These are phyloP conservation scores for Vararia minispora DNA, from an alignment of 768 basidiomycete species.

Conservation along the genomic window DNA sequence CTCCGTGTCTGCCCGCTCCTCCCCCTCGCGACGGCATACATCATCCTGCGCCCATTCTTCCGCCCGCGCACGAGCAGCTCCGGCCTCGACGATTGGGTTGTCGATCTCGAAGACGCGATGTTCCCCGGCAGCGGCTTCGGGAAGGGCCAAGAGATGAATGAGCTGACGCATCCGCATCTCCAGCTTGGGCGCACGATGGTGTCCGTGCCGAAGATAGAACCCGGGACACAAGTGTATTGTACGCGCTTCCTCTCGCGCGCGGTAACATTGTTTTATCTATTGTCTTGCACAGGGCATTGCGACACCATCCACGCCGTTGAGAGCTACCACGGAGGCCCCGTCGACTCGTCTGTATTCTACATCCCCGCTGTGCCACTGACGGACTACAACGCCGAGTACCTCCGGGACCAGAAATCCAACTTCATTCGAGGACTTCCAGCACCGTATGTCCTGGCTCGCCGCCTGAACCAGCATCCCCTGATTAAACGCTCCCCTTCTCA, in stretches of 20 bases:
- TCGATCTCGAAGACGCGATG: slow-evolving; percentile 15
- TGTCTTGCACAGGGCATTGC: slow-evolving; percentile 16
- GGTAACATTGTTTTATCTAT: background rate
- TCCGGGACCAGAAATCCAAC: slow-evolving; percentile 47
- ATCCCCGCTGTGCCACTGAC: slow-evolving; percentile 65
- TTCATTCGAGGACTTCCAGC: slow-evolving; percentile 54
- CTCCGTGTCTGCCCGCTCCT: slow-evolving; percentile 60
- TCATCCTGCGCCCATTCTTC: slow-evolving; percentile 72
- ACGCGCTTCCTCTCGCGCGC: too few relatives aligned
- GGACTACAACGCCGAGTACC: slow-evolving; percentile 46
- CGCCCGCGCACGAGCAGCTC: slow-evolving; percentile 28
- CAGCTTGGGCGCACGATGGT: slow-evolving; percentile 54
- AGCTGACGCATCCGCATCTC: slow-evolving; percentile 56
- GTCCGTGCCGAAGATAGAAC: slow-evolving; percentile 56
- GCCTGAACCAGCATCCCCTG: background rate
- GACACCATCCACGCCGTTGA: slow-evolving; percentile 39
- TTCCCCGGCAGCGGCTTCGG: slow-evolving; percentile 18
- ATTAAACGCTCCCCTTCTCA: background rate
- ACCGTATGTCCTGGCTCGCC: slow-evolving; percentile 22
- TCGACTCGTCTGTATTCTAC: slow-evolving; percentile 66
- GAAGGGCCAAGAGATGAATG: slow-evolving; percentile 36
- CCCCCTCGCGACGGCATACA: slow-evolving; percentile 55
- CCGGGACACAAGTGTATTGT: slow-evolving; percentile 73
- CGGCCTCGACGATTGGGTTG: slow-evolving; percentile 23
- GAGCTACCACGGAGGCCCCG: slow-evolving; percentile 37